Evolutionary conservation across 108 stramenopile genomes (phyloP), one percentile per base, ranked within the genome.

Genomic region (Cyclostephanos invisitatus): DNA sequence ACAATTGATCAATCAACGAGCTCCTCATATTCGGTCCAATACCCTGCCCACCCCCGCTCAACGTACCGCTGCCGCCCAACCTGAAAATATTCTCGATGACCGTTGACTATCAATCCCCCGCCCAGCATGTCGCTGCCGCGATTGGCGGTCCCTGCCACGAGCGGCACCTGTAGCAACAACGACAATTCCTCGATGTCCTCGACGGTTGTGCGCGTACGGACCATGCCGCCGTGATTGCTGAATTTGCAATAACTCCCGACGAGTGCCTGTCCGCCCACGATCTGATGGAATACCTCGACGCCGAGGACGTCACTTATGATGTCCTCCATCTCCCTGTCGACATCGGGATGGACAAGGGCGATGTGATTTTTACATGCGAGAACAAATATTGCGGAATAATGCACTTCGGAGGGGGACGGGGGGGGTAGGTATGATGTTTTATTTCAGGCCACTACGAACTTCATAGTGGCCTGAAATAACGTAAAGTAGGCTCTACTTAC

Each of bases 111-210:
- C 67, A 99, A 72, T 8, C 99, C 99, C 38, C 98, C 98, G 1
- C 99, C 99, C 48, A 99, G 80, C 3, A 99, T 98, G 79, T 99
- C 98, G 0, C 89, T 91, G 36, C 99, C 98, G 18, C 99, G 93
- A 77, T 99, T 99, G 20, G 98, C 96, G 2, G 99, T 99, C 28
- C 98, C 98, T 20, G 99, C 98, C 54, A 99, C 97, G 37, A 99
- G 81, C 1, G 99, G 99, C 5, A 99, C 97, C 87, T 99, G 98
- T 15, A 99, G 84, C 55, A 99, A 77, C 11, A 85, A 86, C n/a
- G 89, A 89, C 15, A 99, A 85, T 86, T 99, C 99, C 86, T 99
- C 99, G 67, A 99, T 96, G 82, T 99, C 99, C 75, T 99, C 98
- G 18, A 98, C 93, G 20, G 97, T 93, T 8, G 99, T 99, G 56